Conservation (phyloP, 495 filamentous ascomycete species). For the Penicillium flavigenum region DNA sequence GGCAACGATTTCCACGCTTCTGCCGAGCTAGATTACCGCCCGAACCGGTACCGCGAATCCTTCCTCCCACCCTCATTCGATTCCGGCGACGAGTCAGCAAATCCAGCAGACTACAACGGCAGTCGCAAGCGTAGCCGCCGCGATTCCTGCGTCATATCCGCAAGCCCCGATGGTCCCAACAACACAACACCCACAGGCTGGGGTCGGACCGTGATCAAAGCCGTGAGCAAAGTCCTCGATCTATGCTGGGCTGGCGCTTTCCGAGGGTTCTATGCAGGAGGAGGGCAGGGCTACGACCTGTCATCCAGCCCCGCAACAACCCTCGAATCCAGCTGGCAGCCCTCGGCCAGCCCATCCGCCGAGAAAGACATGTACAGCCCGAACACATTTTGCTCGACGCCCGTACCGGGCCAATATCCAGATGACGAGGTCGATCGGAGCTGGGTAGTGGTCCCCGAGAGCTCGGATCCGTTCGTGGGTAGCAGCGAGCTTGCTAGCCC, state of each 20-base stretch:
- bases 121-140: conserved; percentile 45
- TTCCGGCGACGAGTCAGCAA: conserved; percentile 31
- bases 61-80: conserved; percentile 37
- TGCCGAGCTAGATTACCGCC: conserved; percentile 46
- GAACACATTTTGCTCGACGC: conserved; percentile 15
- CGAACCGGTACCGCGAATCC: conserved; percentile 47
- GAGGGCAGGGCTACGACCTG: conserved; percentile 66
- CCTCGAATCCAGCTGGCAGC: conserved; percentile 31
- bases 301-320: conserved; percentile 17
- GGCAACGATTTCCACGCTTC: conserved; percentile 38
- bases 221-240: conserved; percentile 77
- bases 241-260: conserved; percentile 76
- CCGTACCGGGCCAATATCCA: conserved; percentile 33
- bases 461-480: conserved; percentile 23
- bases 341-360: conserved; percentile 10
- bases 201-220: conserved; percentile 51
- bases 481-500: conserved; percentile 20
- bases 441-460: conserved; percentile 73
- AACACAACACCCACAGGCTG: conserved; percentile 33
- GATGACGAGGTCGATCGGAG: conserved; percentile 59
- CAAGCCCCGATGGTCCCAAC: conserved; percentile 24
- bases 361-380: conserved; percentile 23
- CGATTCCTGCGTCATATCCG: conserved; percentile 32
- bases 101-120: conserved; percentile 21
- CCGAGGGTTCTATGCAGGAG: conserved; percentile 81